Base-by-base conservation (phyloP, 345 rosid genomes). In the Cardiospermum halicacabum region DNA sequence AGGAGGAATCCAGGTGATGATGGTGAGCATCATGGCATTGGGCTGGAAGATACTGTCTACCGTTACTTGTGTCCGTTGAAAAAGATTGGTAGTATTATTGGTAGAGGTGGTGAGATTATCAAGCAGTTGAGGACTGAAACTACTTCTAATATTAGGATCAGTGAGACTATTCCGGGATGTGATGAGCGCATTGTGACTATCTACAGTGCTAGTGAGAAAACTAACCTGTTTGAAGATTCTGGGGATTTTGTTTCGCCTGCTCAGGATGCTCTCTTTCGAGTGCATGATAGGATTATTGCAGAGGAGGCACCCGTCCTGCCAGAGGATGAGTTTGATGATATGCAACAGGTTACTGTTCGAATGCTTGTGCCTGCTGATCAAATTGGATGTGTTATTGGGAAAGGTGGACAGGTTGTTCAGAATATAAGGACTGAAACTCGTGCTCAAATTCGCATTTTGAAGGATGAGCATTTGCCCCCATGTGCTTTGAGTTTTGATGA, bases 321-420 rank as follows among this genome's bases (percentile, higher is more conserved):
- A 30, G 80, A 74, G 28, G 89, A 74, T 32, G 89, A 77, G 12
- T 74, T 79, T 16, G 69, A 73, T 10, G 80, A 72, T 58, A 70
- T 58, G 2, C 75, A 72, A 40, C 69, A 69, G 2, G 74, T 87
- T 45, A 69, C 75, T 32, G 78, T 74, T 11, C 77, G 84, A 74
- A 74, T 87, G 75, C 89, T 87, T 65, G 86, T 84, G 53, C 77
- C 88, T 0, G 83, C 89, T 0, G 92, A 87, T 80, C 92, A 87
- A 79, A 87, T 84, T 62, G 93, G 93, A 16, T 87, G 85, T 54
- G 69, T 87, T 49, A 82, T 84, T 70, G 93, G 93, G 25, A 87
- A 81, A 79, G 88, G 86, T 60, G 93, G 89, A 50, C 79, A 81
- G 56, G 82, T 87, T 28, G 79, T 87, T 56, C 83, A 87, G 47